Percentiles rank a stretch among this genome's conserved stretches.
Evolutionary conservation across 1,284 basidiomycete species (phyloP).

Genomic region (Dichomitus squalens): DNA sequence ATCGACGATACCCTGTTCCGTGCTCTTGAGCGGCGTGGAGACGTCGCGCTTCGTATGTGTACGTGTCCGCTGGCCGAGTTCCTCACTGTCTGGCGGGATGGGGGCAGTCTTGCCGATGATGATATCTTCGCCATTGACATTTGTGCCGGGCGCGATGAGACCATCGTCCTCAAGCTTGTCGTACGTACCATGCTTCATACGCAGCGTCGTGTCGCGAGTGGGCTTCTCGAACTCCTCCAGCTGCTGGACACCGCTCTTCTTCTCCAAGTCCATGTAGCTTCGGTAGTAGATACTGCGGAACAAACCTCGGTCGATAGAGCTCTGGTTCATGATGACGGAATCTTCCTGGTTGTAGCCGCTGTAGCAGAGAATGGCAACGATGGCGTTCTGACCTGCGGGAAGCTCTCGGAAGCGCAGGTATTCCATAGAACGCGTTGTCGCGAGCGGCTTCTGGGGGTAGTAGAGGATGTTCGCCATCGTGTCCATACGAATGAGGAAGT

Average conservation of each 20-base stretch:
- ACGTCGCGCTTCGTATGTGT: constrained; percentile 93
- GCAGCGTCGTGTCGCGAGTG: constrained; percentile 88
- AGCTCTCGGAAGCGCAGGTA: constrained; percentile 97
- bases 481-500: constrained; percentile 97
- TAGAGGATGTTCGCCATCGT: constrained; percentile 99
- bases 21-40: constrained; percentile 96
- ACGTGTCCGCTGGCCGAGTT: constrained; percentile 92
- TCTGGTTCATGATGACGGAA: constrained; percentile 99
- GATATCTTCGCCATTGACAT: constrained; percentile 96
- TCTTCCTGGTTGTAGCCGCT: constrained; percentile 99
- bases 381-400: constrained; percentile 97
- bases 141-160: constrained; percentile 93
- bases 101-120: constrained; percentile 99
- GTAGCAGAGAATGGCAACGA: constrained; percentile 98
- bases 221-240: constrained; percentile 99
- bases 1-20: constrained; percentile 97
- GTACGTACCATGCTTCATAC: constrained; percentile 98
- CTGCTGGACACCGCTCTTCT: constrained; percentile 92
- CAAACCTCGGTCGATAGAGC: constrained; percentile 95
- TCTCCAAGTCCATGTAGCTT: constrained; percentile 98
- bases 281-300: constrained; percentile 99
- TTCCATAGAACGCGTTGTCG: constrained; percentile 98
- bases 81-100: constrained; percentile 94
- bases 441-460: constrained; percentile 98
- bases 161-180: constrained; percentile 98